Evolutionary conservation across 345 rosid genomes (phyloP).

Genomic region (Salix viminalis): DNA sequence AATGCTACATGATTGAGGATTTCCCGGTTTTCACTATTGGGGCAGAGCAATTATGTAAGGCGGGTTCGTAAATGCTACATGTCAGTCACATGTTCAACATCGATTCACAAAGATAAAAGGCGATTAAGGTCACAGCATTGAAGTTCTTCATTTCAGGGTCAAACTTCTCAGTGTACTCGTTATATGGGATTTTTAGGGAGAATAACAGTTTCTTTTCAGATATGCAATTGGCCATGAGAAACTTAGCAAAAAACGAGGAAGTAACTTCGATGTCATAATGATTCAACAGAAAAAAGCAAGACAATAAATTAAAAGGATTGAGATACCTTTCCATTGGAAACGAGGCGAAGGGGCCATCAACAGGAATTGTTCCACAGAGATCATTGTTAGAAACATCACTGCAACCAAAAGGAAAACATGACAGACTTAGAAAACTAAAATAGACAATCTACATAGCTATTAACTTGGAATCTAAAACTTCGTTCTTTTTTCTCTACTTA

Average conservation of each 20-base stretch:
- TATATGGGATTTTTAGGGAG: not conserved
- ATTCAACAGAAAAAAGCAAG: not conserved
- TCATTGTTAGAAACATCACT: constrained; percentile 67
- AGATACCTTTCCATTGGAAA: constrained; percentile 55
- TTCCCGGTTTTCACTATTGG: not conserved
- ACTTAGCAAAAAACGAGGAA: not conserved
- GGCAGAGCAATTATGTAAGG: not conserved
- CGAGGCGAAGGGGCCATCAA: constrained; percentile 58
- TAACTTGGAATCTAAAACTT: not conserved
- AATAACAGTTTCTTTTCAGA: not conserved
- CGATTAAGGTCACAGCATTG: not conserved
- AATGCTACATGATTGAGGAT: not conserved
- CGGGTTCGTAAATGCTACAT: not conserved
- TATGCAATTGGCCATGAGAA: not conserved
- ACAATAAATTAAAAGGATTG: not conserved
- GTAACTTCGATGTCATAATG: not conserved
- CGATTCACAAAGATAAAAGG: not conserved
- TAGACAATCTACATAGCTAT: not conserved
- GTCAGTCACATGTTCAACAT: not conserved
- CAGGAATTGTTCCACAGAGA: constrained; percentile 71
- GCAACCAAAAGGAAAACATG: constrained; percentile 17
- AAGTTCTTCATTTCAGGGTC: not conserved
- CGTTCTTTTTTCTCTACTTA: constrained; percentile 33
- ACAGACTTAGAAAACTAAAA: not conserved
- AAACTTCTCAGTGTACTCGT: not conserved